These are phyloP conservation scores for Clitocybe nebularis DNA, from an alignment of 1,284 basidiomycete genomes.

Conservation along the genomic window DNA sequence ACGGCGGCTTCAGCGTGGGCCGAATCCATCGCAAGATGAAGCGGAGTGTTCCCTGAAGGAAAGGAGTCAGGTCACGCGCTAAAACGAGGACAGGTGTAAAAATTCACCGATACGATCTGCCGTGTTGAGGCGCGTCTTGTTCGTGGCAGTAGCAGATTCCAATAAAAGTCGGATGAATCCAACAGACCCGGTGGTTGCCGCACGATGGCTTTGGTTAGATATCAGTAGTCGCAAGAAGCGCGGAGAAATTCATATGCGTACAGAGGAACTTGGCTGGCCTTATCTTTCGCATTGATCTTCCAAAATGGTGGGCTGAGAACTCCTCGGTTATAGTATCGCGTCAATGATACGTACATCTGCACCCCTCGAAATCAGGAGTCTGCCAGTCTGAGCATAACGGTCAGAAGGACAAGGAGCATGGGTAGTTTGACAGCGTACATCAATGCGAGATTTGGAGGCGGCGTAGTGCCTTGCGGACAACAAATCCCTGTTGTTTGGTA, in stretches of 20 bases:
- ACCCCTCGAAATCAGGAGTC: conserved; percentile 77
- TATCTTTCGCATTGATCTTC: conserved; percentile 89
- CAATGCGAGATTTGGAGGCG: conserved; percentile 87
- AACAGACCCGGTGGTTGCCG: conserved; percentile 89
- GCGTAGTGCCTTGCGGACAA: conserved; percentile 76
- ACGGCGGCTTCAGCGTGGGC: conserved; percentile 89
- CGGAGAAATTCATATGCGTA: conserved; percentile 34
- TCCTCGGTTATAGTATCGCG: conserved; percentile 34
- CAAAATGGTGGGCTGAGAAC: conserved; percentile 26
- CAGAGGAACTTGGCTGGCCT: conserved; percentile 87
- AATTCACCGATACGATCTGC: conserved; percentile 76
- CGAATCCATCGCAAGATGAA: conserved; percentile 95
- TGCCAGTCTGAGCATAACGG: conserved; percentile 68
- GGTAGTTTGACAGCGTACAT: conserved; percentile 49
- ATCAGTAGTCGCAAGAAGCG: conserved; percentile 20
- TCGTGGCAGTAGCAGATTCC: conserved; percentile 66
- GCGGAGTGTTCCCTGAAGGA: conserved; percentile 79
- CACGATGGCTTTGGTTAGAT: conserved; percentile 68
- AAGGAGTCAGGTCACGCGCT: conserved; percentile 11
- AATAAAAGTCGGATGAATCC: conserved; percentile 82
- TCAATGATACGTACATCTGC: conserved; percentile 67
- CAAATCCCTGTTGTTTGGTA: conserved; percentile 10
- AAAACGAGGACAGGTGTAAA: conserved; percentile 5
- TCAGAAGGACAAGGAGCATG: conserved; percentile 23
- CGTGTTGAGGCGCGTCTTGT: conserved; percentile 83